Conservation (phyloP, 495 filamentous ascomycete genomes). For the Geoglossum glabrum region DNA sequence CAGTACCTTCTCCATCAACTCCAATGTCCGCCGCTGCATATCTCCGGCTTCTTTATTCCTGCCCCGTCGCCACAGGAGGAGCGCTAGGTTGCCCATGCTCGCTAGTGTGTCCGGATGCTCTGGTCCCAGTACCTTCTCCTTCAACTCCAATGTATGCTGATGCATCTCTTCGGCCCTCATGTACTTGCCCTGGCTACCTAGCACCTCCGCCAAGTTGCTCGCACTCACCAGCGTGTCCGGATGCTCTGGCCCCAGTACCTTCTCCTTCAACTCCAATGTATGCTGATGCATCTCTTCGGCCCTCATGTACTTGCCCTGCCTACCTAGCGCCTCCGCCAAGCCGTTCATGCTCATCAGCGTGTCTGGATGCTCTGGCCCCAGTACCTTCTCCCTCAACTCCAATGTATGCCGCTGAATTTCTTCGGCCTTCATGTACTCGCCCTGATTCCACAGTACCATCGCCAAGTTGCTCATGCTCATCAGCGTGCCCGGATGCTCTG, state of each 20-base stretch:
- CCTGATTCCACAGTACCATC: too few species aligned
- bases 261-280: background rate
- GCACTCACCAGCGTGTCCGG: background rate
- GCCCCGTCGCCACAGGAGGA: too few species aligned
- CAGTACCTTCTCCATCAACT: background rate
- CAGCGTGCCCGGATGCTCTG: background rate
- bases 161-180: background rate
- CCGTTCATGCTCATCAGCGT: too few species aligned
- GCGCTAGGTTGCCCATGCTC: too few species aligned
- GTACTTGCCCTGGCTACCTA: background rate
- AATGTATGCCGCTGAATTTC: background rate
- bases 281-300: too few species aligned
- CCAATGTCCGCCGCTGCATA: background rate
- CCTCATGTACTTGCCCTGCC: too few species aligned
- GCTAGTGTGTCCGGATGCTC: conserved; percentile 2
- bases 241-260: background rate
- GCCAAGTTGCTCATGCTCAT: too few species aligned
- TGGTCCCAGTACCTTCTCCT: background rate
- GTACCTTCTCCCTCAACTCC: conserved; percentile 1
- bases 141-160: background rate
- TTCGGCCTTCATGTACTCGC: too few species aligned
- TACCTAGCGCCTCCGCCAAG: too few species aligned
- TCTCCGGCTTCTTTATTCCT: background rate
- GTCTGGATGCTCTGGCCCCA: conserved; percentile 1
- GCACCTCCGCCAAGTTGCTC: background rate